These are phyloP conservation scores for Salix arbutifolia DNA, from an alignment of 345 rosid genomes.

Conservation along the genomic window DNA sequence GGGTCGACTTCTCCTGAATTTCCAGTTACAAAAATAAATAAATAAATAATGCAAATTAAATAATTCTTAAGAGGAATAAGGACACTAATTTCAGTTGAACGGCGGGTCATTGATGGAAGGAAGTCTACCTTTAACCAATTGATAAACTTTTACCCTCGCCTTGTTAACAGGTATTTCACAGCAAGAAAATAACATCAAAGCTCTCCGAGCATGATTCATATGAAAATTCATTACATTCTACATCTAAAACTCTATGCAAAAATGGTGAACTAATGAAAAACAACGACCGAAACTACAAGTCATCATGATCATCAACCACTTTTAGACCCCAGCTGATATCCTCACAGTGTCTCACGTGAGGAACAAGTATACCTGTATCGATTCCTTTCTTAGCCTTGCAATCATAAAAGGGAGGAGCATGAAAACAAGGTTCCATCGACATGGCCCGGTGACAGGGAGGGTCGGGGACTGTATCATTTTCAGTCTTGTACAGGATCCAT, in stretches of 20 bases:
- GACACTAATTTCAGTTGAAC: no score
- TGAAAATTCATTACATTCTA: background rate
- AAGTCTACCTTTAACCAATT: background rate
- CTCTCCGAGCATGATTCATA: background rate
- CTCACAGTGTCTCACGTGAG: constrained; percentile 32
- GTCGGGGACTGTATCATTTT: constrained; percentile 26
- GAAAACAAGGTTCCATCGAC: constrained; percentile 34
- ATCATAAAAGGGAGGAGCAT: constrained; percentile 34
- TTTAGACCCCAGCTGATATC: constrained; percentile 35
- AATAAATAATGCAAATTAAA: no score
- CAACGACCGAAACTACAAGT: background rate
- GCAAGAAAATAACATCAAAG: background rate
- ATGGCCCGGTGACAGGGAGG: constrained; percentile 28
- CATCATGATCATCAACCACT: constrained; percentile 20
- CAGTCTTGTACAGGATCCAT: constrained; percentile 29
- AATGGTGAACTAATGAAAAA: background rate
- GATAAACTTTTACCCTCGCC: no score
- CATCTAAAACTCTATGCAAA: background rate
- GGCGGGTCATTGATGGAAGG: no score
- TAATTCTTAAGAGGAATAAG: no score
- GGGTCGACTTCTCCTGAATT: background rate
- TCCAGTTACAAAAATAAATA: no score
- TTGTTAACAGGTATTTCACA: no score
- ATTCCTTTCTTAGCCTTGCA: constrained; percentile 27
- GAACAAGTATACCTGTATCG: constrained; percentile 23